Percentiles rank a stretch among this genome's conserved stretches.
phyloP scores from a whole-genome alignment of 345 rosid species.

The Linum lewisii region DNA sequence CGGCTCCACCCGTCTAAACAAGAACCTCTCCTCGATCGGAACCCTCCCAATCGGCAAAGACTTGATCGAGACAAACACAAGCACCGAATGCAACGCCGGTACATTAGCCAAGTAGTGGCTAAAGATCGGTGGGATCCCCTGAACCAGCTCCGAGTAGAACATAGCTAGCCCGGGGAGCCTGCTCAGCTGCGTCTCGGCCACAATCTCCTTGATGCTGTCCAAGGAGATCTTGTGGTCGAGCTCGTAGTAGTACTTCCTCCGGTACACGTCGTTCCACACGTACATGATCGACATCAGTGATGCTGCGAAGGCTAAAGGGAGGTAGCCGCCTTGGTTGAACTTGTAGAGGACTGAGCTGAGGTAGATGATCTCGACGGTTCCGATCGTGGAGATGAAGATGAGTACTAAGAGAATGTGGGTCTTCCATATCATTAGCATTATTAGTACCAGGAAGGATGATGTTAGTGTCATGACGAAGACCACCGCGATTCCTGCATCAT shows the following conservation, averaged over 20 bases:
- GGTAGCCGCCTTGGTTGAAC: constrained; percentile 6
- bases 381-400: background rate
- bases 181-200: background rate
- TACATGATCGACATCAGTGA: constrained; percentile 5
- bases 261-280: constrained; percentile 6
- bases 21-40: constrained; percentile 11
- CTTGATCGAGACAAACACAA: constrained; percentile 11
- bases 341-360: constrained; percentile 10
- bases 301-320: constrained; percentile 6
- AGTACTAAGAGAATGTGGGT: background rate
- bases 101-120: constrained; percentile 5
- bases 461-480: constrained; percentile 8
- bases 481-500: constrained; percentile 7
- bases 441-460: background rate
- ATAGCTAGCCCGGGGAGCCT: constrained; percentile 10
- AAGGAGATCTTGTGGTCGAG: constrained; percentile 4
- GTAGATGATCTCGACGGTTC: constrained; percentile 6
- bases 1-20: constrained; percentile 6
- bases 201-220: constrained; percentile 1
- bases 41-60: constrained; percentile 8
- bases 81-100: constrained; percentile 7
- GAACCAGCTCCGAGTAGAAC: constrained; percentile 11
- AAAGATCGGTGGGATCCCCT: constrained; percentile 11
- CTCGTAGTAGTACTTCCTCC: constrained; percentile 8
- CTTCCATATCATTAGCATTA: constrained; percentile 13